Evolutionary conservation across 2,329 filamentous ascomycete genomes (phyloP), one percentile per base, ranked within the genome.

Genomic region (Fusarium torulosum): DNA sequence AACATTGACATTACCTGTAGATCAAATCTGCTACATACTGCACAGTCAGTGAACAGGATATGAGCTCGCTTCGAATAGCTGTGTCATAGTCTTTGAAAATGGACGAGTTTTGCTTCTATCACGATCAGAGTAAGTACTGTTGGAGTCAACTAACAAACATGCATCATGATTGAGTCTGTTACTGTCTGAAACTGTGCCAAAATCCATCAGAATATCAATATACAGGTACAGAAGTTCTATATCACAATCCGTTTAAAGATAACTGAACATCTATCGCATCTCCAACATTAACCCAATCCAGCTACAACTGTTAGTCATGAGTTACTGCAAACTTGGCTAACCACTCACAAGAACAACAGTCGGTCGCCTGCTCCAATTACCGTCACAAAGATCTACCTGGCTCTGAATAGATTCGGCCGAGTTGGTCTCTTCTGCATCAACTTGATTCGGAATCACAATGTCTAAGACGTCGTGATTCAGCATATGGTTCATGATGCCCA

Each of bases 271-370:
- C 67, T 25, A 81, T 77, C 13, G 76, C 77, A 13, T 83, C 75
- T 15, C 82, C 82, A 31, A 79, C 46, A 40, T 79, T 74, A 33
- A 82, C 76, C 64, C 77, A 83, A 58, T 84, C 82, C 57, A 83
- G 72, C 82, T 83, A 52, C 10, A 35, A 23, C 17, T 3, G 19
- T 47, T 27, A 29, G 60, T 71, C 15, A 69, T 25, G 33, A 27
- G 29, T 3, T 11, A 37, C 15, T 10, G 7, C 9, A 7, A 20
- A 27, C 11, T 19, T 7, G 11, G 17, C 9, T 17, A 29, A 61
- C 62, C 65, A 69, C 74, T 70, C 43, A 75, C 74, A 56, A 76
- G 69, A 40, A 76, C 44, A 20, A 76, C 74, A 14, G 74, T 75
- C 1, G 74, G 74, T 17, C 53, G 67, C 19, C 53, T 63, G 6